Evolutionary conservation across 257 asterid genomes (phyloP).

Genomic region (Lantana camara): DNA sequence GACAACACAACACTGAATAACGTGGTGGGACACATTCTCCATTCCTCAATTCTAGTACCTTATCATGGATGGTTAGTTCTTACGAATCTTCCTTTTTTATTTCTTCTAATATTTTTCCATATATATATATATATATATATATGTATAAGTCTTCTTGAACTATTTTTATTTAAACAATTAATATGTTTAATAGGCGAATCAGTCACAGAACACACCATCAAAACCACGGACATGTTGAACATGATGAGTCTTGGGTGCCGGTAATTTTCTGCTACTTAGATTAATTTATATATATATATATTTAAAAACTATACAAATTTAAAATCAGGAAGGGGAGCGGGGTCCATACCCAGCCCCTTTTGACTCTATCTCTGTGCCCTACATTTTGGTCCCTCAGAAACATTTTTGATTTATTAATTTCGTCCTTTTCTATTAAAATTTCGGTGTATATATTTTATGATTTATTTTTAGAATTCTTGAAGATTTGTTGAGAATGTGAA

Average conservation of each 20-base stretch:
- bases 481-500: no score
- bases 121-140: no score
- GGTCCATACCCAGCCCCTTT: no score
- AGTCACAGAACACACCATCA: slow-evolving; percentile 80
- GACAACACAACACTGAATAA: slow-evolving; percentile 47
- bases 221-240: slow-evolving; percentile 72
- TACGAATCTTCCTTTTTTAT: background rate
- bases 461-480: background rate
- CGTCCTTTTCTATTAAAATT: no score
- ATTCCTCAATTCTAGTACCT: slow-evolving; percentile 66
- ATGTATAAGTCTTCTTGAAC: no score
- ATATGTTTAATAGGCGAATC: slow-evolving; percentile 44
- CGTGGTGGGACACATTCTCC: slow-evolving; percentile 64
- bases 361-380: no score
- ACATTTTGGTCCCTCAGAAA: no score
- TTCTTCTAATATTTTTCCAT: background rate
- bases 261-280: slow-evolving; percentile 39
- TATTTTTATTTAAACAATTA: slow-evolving; percentile 18
- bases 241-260: slow-evolving; percentile 81
- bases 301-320: slow-evolving; percentile 36
- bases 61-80: slow-evolving; percentile 66
- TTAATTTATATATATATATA: no score
- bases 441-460: no score
- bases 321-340: no score
- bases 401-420: no score